Base-by-base conservation (phyloP, 2,329 filamentous ascomycete species). In the Nakataea oryzae region DNA sequence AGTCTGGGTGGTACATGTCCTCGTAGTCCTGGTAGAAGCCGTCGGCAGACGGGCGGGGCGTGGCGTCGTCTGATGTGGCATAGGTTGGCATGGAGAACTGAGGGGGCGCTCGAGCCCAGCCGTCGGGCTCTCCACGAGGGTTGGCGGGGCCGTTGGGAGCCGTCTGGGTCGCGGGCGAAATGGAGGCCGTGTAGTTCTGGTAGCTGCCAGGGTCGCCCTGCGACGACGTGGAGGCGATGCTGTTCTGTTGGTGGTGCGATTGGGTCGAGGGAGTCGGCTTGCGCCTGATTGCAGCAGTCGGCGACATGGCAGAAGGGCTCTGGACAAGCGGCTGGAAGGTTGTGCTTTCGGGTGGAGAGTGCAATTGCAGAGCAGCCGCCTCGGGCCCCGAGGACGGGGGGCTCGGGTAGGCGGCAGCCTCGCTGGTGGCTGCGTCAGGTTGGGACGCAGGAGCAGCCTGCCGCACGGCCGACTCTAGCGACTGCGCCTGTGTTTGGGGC, bases 31-130 rank as follows among this genome's bases (percentile, higher is more conserved):
- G 13, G 24, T 65, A 62, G 41, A 61, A 64, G 5, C 64, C 66
- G 58, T 60, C 27, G 13, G 50, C 17, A 7, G 59, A 32, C 21
- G 47, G 47, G 7, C 21, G 27, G 8, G 61, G 57, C 56, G 72
- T 78, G 24, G 73, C 76, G 14, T 74, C 72, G 57, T 78, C 72
- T 6, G 83, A 81, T 2, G 84, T 83, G 28, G 81, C 79, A 68
- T 82, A 86, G 2, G 85, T 88, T 9, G 83, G 86, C 65, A 82
- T 76, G 72, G 85, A 89, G 71, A 88, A 89, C 57, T 83, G 81
- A 59, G 85, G 88, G 2, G 76, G 72, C 7, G 83, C 83, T 62
- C 83, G 80, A 14, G 75, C 73, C 76, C 79, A 80, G 50, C 79
- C 69, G 56, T 76, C 73, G 58, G 27, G 24, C 5, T 21, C n/a